phyloP scores from a whole-genome alignment of 2,329 filamentous ascomycete species.

The Apiospora phragmitis region DNA sequence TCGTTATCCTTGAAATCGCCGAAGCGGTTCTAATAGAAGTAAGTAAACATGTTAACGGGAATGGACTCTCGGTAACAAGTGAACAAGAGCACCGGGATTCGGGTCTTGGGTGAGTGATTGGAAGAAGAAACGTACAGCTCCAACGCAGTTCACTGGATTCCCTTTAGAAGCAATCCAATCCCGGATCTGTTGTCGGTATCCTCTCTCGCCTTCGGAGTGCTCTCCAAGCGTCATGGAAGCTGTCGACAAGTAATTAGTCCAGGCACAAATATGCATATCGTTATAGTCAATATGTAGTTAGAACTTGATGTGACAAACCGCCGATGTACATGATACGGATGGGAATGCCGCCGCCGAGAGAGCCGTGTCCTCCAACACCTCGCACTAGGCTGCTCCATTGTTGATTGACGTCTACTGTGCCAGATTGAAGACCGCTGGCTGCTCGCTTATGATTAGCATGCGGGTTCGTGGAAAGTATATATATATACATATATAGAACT shows the following conservation, averaged over 20 bases:
- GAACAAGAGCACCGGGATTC: background rate
- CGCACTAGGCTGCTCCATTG: conserved; percentile 1
- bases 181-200: conserved; percentile 29
- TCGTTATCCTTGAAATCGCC: conserved; percentile 30
- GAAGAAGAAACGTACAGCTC: conserved; percentile 10
- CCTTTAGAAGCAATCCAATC: conserved; percentile 25
- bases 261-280: too few species aligned
- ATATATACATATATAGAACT: background rate
- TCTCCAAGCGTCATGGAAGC: conserved; percentile 28
- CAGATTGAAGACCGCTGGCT: conserved; percentile 10
- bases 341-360: conserved; percentile 23
- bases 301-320: too few species aligned
- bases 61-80: background rate
- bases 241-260: too few species aligned
- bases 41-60: background rate
- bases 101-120: background rate
- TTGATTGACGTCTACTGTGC: conserved; percentile 4
- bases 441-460: background rate
- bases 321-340: conserved; percentile 28
- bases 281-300: too few species aligned
- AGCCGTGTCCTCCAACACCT: conserved; percentile 1
- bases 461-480: background rate
- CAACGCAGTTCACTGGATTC: conserved; percentile 28
- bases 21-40: conserved; percentile 26
- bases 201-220: conserved; percentile 24